A percentile compares a stretch with the other conserved stretches of the same genome.
Conservation (phyloP, 495 filamentous ascomycete genomes). For the Parachaetomium inaequale region DNA sequence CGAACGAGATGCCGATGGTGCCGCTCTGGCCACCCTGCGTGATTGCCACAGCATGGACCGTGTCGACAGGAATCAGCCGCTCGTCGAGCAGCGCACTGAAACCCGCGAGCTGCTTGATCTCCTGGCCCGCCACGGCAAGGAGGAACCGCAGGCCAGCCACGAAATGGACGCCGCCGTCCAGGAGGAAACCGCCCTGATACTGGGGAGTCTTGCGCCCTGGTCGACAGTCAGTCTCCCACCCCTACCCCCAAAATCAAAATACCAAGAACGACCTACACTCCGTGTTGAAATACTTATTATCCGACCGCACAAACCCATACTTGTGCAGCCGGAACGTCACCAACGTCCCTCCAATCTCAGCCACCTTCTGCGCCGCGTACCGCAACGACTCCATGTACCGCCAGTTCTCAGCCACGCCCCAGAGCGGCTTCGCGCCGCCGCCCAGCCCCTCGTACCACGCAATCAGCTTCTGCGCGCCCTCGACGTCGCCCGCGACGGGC, state of each 20-base stretch:
- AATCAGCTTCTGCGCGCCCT: conserved; percentile 56
- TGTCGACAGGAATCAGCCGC: conserved; percentile 69
- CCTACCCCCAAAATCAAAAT: background rate
- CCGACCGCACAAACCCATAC: conserved; percentile 49
- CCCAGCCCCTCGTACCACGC: conserved; percentile 53
- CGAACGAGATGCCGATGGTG: conserved; percentile 59
- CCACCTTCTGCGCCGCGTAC: conserved; percentile 53
- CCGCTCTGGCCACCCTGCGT: conserved; percentile 59
- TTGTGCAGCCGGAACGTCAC: conserved; percentile 59
- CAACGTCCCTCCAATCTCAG: conserved; percentile 61
- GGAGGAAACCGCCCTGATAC: conserved; percentile 74
- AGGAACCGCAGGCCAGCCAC: conserved; percentile 62
- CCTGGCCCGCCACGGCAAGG: conserved; percentile 49
- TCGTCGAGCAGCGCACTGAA: conserved; percentile 56
- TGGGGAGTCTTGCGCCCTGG: conserved; percentile 65
- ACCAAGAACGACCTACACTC: conserved; percentile 39
- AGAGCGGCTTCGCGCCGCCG: conserved; percentile 39
- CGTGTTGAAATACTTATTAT: conserved; percentile 55
- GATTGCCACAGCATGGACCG: conserved; percentile 59
- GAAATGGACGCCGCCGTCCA: conserved; percentile 73
- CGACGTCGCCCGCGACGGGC: conserved; percentile 66
- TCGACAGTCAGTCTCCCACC: background rate
- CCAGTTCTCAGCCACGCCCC: conserved; percentile 75
- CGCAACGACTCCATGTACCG: conserved; percentile 58
- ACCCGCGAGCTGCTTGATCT: conserved; percentile 49